phyloP scores from a whole-genome alignment of 768 basidiomycete genomes.

The Tulasnella sp. region DNA sequence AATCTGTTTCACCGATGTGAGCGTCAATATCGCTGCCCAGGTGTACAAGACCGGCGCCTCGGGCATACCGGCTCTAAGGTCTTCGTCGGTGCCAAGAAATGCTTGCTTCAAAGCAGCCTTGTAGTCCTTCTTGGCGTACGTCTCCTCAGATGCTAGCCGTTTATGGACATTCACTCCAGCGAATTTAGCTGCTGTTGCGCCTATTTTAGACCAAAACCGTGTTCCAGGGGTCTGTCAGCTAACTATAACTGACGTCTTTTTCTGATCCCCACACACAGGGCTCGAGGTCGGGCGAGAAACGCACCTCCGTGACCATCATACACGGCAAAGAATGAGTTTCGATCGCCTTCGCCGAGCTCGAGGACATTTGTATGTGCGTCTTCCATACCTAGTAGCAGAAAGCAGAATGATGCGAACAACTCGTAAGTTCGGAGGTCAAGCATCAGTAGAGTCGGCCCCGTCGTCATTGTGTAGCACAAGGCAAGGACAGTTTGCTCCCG shows the following conservation, averaged over 20 bases:
- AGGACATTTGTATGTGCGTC: conserved; percentile 78
- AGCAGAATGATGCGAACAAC: background rate
- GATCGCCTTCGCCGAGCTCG: conserved; percentile 43
- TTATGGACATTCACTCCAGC: conserved; percentile 77
- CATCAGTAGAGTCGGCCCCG: background rate
- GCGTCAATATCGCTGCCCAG: background rate
- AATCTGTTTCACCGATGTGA: conserved; percentile 41
- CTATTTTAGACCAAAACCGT: conserved; percentile 31
- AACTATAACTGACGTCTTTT: background rate
- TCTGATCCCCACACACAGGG: background rate
- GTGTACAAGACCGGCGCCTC: background rate
- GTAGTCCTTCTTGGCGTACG: conserved; percentile 60
- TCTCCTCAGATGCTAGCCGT: conserved; percentile 58
- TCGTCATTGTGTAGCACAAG: background rate
- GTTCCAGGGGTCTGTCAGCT: background rate
- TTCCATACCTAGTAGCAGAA: conserved; percentile 95
- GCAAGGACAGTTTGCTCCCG: background rate
- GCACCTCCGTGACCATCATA: conserved; percentile 97
- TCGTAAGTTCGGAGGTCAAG: background rate
- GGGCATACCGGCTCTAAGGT: conserved; percentile 63
- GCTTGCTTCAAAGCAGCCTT: conserved; percentile 71
- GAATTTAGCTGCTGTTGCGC: conserved; percentile 73
- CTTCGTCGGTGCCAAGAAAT: conserved; percentile 91
- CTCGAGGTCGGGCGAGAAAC: conserved; percentile 21
- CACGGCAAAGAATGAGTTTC: conserved; percentile 83